A percentile compares a stretch with the other conserved stretches of the same genome.
phyloP scores from a whole-genome alignment of 768 basidiomycete species.

The Leccinellum albellum region DNA sequence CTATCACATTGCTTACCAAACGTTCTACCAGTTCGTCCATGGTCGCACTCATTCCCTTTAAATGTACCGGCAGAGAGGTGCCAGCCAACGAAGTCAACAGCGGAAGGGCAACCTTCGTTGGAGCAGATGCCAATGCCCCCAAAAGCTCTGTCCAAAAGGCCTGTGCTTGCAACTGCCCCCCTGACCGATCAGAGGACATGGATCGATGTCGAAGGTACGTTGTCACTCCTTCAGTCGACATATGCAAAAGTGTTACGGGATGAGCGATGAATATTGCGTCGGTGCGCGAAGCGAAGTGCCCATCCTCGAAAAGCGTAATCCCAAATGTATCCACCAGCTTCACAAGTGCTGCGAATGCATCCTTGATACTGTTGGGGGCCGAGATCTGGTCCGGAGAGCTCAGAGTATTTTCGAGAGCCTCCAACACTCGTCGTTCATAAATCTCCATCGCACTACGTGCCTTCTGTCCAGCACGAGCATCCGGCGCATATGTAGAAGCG shows the following conservation, averaged over 20 bases:
- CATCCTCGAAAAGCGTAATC: conserved; percentile 44
- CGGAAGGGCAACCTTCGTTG: conserved; percentile 30
- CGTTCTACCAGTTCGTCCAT: conserved; percentile 42
- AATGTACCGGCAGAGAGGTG: conserved; percentile 39
- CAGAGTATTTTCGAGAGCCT: conserved; percentile 18
- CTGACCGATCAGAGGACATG: conserved; percentile 2
- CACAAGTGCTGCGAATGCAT: conserved; percentile 31
- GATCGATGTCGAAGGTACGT: conserved; percentile 43
- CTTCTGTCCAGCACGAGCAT: conserved; percentile 13
- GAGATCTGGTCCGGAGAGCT: neutral
- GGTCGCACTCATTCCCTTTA: conserved; percentile 42
- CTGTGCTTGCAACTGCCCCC: conserved; percentile 13
- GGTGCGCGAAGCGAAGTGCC: conserved; percentile 37
- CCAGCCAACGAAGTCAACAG: conserved; percentile 42
- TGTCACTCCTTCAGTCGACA: conserved; percentile 44
- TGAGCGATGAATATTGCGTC: conserved; percentile 43
- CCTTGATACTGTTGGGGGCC: neutral
- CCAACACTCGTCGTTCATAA: conserved; percentile 24
- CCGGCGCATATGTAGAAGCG: conserved; percentile 32
- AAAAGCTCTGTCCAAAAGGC: conserved; percentile 36
- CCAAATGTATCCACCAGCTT: conserved; percentile 52
- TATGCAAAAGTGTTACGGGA: conserved; percentile 36
- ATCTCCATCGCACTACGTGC: conserved; percentile 7
- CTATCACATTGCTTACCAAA: conserved; percentile 10
- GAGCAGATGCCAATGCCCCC: conserved; percentile 33